phyloP scores from a whole-genome alignment of 768 basidiomycete genomes.

The Lactarius pseudohatsudake region DNA sequence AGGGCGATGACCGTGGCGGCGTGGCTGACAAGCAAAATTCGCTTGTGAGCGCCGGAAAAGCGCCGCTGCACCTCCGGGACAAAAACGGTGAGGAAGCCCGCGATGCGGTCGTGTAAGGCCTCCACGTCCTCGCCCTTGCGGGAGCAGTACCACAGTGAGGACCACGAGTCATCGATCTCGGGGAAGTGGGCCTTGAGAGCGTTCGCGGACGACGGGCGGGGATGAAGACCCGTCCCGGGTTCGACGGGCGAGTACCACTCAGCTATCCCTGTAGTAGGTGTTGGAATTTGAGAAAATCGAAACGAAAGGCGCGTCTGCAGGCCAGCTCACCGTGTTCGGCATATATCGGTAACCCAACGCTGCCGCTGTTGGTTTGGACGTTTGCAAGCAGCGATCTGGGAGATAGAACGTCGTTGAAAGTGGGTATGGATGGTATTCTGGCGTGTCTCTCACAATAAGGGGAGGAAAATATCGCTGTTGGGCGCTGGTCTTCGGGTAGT shows the following conservation, averaged over 20 bases:
- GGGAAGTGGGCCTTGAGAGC: slow-evolving; percentile 56
- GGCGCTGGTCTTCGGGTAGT: slow-evolving; percentile 63
- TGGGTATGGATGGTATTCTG: not conserved
- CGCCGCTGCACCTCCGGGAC: slow-evolving; percentile 49
- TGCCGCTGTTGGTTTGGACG: slow-evolving; percentile 60
- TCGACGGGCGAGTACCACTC: slow-evolving; percentile 80
- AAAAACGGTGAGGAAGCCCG: slow-evolving; percentile 52
- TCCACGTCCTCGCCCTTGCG: slow-evolving; percentile 71
- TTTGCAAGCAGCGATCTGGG: slow-evolving; percentile 86
- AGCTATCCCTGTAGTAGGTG: slow-evolving; percentile 48
- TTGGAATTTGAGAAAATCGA: not conserved
- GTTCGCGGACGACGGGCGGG: slow-evolving; percentile 61
- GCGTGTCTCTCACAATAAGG: slow-evolving; percentile 63
- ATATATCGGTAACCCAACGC: slow-evolving; percentile 68
- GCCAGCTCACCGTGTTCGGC: slow-evolving; percentile 68
- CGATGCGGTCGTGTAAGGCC: slow-evolving; percentile 59
- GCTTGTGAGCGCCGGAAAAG: slow-evolving; percentile 45
- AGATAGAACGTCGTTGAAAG: not conserved
- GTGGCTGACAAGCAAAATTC: slow-evolving; percentile 67
- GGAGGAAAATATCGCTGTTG: slow-evolving; percentile 80
- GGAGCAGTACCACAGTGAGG: slow-evolving; percentile 64
- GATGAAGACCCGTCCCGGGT: slow-evolving; percentile 70
- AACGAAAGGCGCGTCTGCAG: not conserved
- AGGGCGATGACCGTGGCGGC: slow-evolving; percentile 74
- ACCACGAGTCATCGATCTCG: slow-evolving; percentile 59